A percentile compares a stretch with the other conserved stretches of the same genome.
phyloP scores from a whole-genome alignment of 345 rosid genomes.

The Salix viminalis region DNA sequence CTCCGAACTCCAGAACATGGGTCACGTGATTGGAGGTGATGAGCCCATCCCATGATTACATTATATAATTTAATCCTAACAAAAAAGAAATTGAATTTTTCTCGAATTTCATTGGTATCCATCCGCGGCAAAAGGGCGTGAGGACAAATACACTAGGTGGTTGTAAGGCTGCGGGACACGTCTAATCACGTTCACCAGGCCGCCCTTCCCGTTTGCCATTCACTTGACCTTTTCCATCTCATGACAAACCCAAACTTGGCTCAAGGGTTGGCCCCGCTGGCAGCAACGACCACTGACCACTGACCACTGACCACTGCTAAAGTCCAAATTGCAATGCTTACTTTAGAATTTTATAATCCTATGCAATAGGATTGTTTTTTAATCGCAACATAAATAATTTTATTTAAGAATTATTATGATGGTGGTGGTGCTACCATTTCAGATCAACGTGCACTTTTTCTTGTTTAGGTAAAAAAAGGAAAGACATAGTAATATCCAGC shows the following conservation, averaged over 20 bases:
- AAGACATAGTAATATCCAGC: no score
- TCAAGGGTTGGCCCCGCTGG: conserved; percentile 11
- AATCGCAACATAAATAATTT: not conserved
- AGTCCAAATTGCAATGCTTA: not conserved
- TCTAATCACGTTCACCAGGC: conserved; percentile 1
- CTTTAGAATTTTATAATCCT: not conserved
- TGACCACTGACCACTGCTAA: conserved; percentile 11
- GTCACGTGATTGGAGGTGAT: no score
- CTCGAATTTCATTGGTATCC: no score
- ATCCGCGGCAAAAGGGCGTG: not conserved
- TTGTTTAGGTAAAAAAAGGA: no score
- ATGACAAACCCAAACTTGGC: not conserved
- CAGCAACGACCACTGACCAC: conserved; percentile 20
- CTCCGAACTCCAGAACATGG: no score
- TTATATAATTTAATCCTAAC: not conserved
- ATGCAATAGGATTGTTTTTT: not conserved
- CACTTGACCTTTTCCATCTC: not conserved
- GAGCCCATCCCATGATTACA: no score
- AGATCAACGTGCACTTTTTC: no score
- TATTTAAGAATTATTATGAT: not conserved
- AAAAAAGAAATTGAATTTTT: no score
- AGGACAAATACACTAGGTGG: no score
- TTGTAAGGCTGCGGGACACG: not conserved
- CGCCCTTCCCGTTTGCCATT: not conserved
- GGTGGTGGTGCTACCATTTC: not conserved